Percentiles rank a stretch among this genome's conserved stretches.
phyloP scores from a whole-genome alignment of 768 basidiomycete genomes.

The Hirschioporus abietinus region DNA sequence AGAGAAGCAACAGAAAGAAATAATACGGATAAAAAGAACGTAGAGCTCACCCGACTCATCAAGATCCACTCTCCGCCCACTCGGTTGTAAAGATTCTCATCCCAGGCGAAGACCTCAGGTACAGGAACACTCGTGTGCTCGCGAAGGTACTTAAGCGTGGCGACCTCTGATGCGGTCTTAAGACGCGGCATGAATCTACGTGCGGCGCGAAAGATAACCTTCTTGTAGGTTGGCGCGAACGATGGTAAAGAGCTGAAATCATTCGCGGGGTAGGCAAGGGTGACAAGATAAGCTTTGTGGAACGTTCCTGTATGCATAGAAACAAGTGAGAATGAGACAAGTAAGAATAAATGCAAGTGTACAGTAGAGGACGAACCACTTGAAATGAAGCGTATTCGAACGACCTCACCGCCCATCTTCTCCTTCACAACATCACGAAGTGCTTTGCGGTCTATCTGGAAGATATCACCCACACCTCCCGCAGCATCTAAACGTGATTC shows the following conservation, averaged over 20 bases:
- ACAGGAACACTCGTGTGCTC: conserved; percentile 67
- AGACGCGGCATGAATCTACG: conserved; percentile 81
- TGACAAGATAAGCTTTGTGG: conserved; percentile 82
- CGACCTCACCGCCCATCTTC: conserved; percentile 60
- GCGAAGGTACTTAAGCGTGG: conserved; percentile 77
- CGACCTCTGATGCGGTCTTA: conserved; percentile 85
- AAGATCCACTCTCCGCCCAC: conserved; percentile 82
- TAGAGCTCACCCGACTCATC: conserved; percentile 69
- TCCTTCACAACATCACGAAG: conserved; percentile 76
- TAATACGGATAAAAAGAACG: not conserved
- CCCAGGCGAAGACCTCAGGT: conserved; percentile 69
- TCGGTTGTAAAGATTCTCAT: conserved; percentile 79
- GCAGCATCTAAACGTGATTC: conserved; percentile 62
- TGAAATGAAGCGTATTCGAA: conserved; percentile 66
- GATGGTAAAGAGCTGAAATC: not conserved
- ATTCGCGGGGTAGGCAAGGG: conserved; percentile 44
- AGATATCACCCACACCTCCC: conserved; percentile 57
- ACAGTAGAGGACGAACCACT: conserved; percentile 50
- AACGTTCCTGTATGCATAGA: conserved; percentile 56
- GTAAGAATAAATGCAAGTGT: not conserved
- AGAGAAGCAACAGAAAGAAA: not conserved
- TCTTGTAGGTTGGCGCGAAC: conserved; percentile 12
- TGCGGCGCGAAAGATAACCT: conserved; percentile 75
- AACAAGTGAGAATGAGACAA: conserved; percentile 1
- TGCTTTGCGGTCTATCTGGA: conserved; percentile 69